A percentile compares a stretch with the other conserved stretches of the same genome.
Conservation (phyloP, 768 basidiomycete genomes). For the Suillus variegatus region DNA sequence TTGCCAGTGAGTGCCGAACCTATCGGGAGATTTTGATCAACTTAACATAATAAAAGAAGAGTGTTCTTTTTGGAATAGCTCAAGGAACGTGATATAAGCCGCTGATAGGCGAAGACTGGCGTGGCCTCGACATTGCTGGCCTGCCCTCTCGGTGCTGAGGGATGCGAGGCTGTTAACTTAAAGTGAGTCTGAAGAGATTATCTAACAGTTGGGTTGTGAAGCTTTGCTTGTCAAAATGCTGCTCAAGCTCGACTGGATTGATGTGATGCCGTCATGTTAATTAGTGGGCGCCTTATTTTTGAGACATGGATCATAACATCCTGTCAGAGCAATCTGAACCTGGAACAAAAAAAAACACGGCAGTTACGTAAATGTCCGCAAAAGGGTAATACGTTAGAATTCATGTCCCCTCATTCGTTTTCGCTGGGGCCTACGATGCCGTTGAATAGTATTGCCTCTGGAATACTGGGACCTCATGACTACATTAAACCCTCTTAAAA, state of each 20-base stretch:
- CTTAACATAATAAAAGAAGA: not conserved
- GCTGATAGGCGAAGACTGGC: not conserved
- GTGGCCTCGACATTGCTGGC: not conserved
- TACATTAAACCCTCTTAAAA: constrained; percentile 3
- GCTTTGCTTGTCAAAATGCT: too few species aligned
- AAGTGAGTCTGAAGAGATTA: not conserved
- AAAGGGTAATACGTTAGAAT: not conserved
- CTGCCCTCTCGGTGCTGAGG: not conserved
- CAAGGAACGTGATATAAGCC: not conserved
- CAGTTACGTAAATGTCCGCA: not conserved
- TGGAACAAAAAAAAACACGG: constrained; percentile 1
- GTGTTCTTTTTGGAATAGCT: not conserved
- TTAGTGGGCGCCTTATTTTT: not conserved
- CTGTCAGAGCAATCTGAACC: not conserved
- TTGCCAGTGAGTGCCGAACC: not conserved
- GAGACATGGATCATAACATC: not conserved
- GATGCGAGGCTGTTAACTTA: not conserved
- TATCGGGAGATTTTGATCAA: not conserved
- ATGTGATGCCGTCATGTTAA: not conserved
- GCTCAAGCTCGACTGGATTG: too few species aligned
- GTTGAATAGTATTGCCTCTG: constrained; percentile 1
- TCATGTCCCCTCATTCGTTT: not conserved
- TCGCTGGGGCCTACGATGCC: not conserved
- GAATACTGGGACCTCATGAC: constrained; percentile 2
- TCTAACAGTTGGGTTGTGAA: not conserved